Base-by-base conservation (phyloP, 2,329 filamentous ascomycete genomes). In the Nothomitra cinnamomea region DNA sequence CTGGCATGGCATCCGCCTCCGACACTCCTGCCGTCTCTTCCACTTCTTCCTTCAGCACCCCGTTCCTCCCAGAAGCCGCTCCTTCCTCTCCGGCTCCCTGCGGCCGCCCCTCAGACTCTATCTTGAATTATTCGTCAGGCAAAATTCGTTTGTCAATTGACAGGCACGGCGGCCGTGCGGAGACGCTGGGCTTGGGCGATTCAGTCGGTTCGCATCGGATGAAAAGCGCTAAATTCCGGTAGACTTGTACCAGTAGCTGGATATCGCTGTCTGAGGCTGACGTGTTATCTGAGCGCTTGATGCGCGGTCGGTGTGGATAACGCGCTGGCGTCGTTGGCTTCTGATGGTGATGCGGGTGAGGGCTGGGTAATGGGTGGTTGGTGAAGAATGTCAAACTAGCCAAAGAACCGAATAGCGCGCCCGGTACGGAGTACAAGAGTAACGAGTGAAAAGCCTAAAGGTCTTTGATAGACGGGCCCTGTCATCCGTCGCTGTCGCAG, bases 1-100 rank as follows among this genome's bases (percentile, higher is more conserved):
- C 72, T 58, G 75, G 73, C 75, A 77, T 77, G 61, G 57, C 66
- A 61, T 58, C 59, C 56, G 51, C 53, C 41, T 55, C 54, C 35
- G 54, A 48, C 49, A 56, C 55, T 43, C 57, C 59, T 57, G 58
- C 58, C 56, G 45, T 49, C 57, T 57, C 58, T 55, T 5, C 57
- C 61, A 54, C 53, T 58, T 57, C 60, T 59, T 58, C 60, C 58
- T 56, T 56, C 45, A 52, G 55, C 57, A 48, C 57, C 60, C 60
- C 58, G 60, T 55, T 56, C 41, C 42, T 53, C 40, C 38, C 41
- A 28, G 52, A 22, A 24, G 32, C 52, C 52, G 36, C 36, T 43
- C 52, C 36, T 21, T 38, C 52, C 36, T 38, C 38, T 43, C 52
- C 36, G 48, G 35, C 42, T 43, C 19, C 41, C 12, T 21, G 41